These are phyloP conservation scores for Candolleomyces eurysporus DNA, from an alignment of 768 basidiomycete genomes.

Conservation along the genomic window DNA sequence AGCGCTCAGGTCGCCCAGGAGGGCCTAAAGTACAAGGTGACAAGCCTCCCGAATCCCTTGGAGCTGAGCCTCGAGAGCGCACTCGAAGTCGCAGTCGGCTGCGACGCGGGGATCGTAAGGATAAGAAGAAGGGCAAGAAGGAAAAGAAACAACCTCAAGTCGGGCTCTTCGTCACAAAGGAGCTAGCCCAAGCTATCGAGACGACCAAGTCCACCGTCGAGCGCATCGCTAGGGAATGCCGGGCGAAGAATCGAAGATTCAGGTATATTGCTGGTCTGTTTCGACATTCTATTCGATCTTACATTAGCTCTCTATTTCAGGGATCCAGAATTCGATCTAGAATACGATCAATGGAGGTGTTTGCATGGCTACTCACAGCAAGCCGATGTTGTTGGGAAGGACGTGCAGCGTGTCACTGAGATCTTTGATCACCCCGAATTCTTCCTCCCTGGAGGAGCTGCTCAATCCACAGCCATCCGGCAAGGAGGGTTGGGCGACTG, in stretches of 20 bases:
- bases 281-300: neutral
- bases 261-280: conserved; percentile 29
- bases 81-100: neutral
- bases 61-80: neutral
- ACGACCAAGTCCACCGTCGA: conserved; percentile 44
- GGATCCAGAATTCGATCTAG: conserved; percentile 57
- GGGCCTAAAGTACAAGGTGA: neutral
- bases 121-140: neutral
- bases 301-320: conserved; percentile 22
- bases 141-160: neutral
- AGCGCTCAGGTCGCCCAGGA: neutral
- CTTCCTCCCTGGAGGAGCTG: conserved; percentile 38
- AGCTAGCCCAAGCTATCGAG: conserved; percentile 44
- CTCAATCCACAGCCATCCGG: conserved; percentile 41
- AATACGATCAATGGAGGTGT: conserved; percentile 48
- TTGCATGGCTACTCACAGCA: conserved; percentile 25
- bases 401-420: conserved; percentile 41
- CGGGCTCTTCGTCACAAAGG: conserved; percentile 12
- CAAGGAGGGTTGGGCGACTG: conserved; percentile 52
- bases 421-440: conserved; percentile 51
- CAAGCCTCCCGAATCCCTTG: neutral
- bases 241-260: conserved; percentile 47
- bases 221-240: conserved; percentile 43
- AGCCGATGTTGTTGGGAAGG: conserved; percentile 15
- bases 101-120: neutral